These are phyloP conservation scores for Geotrichum bryndzae DNA, from an alignment of 1,139 yeast genomes.

Conservation along the genomic window DNA sequence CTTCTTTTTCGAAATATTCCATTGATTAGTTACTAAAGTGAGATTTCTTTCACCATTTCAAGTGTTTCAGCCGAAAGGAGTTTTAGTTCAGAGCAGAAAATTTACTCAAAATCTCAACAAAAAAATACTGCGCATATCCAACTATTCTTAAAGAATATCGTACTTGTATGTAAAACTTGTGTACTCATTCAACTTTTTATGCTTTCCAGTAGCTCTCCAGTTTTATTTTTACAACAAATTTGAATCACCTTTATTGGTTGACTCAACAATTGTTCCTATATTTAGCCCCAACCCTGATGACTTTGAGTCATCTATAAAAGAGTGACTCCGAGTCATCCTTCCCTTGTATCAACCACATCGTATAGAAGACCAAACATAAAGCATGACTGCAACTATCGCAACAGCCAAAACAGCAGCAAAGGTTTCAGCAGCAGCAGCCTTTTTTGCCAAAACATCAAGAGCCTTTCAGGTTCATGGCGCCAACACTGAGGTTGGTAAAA, in stretches of 20 bases:
- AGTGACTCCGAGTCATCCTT: neutral
- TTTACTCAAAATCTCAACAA: too few species aligned
- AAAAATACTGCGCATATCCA: too few species aligned
- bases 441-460: constrained; percentile 5
- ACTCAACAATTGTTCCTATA: neutral
- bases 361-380: neutral
- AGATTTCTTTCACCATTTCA: too few species aligned
- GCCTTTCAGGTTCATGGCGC: constrained; percentile 41
- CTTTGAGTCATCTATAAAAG: neutral
- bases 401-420: neutral
- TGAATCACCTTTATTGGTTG: neutral
- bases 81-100: too few species aligned
- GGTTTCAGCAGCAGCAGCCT: constrained; percentile 5
- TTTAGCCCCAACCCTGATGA: neutral
- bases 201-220: too few species aligned
- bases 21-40: too few species aligned
- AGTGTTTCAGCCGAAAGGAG: too few species aligned
- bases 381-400: neutral
- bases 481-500: constrained; percentile 31
- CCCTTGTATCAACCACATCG: neutral
- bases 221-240: neutral
- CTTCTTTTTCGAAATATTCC: too few species aligned
- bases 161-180: too few species aligned
- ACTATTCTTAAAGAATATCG: too few species aligned
- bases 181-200: too few species aligned